Evolutionary conservation across 345 rosid species (phyloP), one percentile per base, ranked within the genome.

Genomic region (Eucalyptus erythrocorys): DNA sequence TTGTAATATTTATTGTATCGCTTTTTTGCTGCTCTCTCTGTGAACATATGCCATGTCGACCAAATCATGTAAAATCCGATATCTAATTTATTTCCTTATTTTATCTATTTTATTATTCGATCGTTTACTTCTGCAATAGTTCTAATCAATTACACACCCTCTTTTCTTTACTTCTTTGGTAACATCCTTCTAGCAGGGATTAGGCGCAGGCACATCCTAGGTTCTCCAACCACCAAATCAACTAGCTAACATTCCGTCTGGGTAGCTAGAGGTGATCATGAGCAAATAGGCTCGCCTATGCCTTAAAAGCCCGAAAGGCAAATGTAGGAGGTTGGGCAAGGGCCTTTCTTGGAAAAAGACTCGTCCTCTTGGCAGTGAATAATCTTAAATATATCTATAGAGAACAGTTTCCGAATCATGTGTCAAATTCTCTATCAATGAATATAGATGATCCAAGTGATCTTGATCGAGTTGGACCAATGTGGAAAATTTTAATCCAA

Each of bases 11-110:
- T 55, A 55, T 24, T 55, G 0, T 24, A 55, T 55, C 3, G 6
- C 0, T 55, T 55, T 22, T 55, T 55, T 55, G 61, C 6, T 10
- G 3, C 13, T 55, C 13, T 4, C 13, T 26, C 0, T 26, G 0
- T 55, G 30, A 3, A 55, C 2, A 22, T 55, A 55, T 24, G 30
- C 57, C 57, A 51, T 1, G 26, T 51, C 2, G 24, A 51, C 10
- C 2, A 2, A 21, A 8, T 5, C 26, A 51, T 51, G 2, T 51
- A 51, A 51, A 21, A 51, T 51, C 1, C 4, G 0, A 51, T 51
- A 51, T 55, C 30, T 9, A 0, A 55, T 55, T 55, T 55, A 55
- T 55, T 55, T 55, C 30, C 6, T 55, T 55, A 24, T 24, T 55
- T 26, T 55, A 26, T 55, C 6, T 24, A 55, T 24, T 55, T 55